Evolutionary conservation across 1,284 basidiomycete genomes (phyloP).

Genomic region (Leccinum subatratum): DNA sequence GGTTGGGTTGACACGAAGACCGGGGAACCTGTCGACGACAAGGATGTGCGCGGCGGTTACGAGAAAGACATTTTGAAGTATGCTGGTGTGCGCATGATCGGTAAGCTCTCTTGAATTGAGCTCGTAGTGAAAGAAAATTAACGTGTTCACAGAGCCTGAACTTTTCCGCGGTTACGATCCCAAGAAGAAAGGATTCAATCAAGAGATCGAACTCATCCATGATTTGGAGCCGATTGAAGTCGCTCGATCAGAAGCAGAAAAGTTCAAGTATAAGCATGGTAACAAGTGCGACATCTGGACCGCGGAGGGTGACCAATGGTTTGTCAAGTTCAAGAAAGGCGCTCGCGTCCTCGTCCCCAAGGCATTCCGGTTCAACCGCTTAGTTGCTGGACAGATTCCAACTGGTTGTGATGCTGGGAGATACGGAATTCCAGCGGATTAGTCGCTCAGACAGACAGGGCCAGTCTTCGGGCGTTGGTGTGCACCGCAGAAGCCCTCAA

Average conservation of each 20-base stretch:
- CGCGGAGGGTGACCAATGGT: slow-evolving; percentile 87
- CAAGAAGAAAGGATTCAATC: slow-evolving; percentile 93
- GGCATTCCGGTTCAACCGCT: slow-evolving; percentile 90
- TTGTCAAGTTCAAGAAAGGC: slow-evolving; percentile 98
- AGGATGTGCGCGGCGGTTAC: slow-evolving; percentile 90
- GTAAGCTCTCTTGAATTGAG: slow-evolving; percentile 41
- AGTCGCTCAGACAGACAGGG: slow-evolving; percentile 88
- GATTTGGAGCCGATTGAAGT: slow-evolving; percentile 97
- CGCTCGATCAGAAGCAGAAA: slow-evolving; percentile 83
- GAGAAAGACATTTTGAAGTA: slow-evolving; percentile 92
- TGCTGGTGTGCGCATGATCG: slow-evolving; percentile 93
- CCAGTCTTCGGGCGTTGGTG: slow-evolving; percentile 95
- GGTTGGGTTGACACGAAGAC: slow-evolving; percentile 97
- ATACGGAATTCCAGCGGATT: slow-evolving; percentile 98
- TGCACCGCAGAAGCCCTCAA: slow-evolving; percentile 93
- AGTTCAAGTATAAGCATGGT: slow-evolving; percentile 95
- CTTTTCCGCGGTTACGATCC: slow-evolving; percentile 97
- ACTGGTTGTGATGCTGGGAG: slow-evolving; percentile 95
- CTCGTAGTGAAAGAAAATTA: slow-evolving; percentile 8
- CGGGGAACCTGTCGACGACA: slow-evolving; percentile 97
- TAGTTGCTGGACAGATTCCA: slow-evolving; percentile 93
- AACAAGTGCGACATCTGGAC: slow-evolving; percentile 96
- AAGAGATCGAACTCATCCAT: slow-evolving; percentile 95
- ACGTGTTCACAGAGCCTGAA: slow-evolving; percentile 73
- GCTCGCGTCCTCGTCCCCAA: slow-evolving; percentile 92